Percentiles rank a stretch among this genome's conserved stretches.
Evolutionary conservation across 1,284 basidiomycete genomes (phyloP).

Genomic region (Marasmius oreades): DNA sequence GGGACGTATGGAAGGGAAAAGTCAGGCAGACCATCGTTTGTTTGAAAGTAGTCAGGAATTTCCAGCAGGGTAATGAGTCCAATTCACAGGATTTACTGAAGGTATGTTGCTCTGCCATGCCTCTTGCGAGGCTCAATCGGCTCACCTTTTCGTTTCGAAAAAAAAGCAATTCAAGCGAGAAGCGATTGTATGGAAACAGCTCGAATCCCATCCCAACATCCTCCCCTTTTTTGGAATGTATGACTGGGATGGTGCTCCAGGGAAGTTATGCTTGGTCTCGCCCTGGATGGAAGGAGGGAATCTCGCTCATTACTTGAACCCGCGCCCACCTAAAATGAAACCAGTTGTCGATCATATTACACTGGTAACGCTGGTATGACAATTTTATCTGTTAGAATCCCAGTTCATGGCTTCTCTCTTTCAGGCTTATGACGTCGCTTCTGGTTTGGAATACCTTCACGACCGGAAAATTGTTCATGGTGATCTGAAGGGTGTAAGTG

Average conservation of each 20-base stretch:
- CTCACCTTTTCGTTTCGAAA: no score
- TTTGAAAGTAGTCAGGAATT: not conserved
- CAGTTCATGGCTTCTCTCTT: not conserved
- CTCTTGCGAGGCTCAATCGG: not conserved
- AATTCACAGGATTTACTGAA: not conserved
- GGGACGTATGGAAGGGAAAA: not conserved
- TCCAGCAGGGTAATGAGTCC: no score
- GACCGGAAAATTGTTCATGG: not conserved
- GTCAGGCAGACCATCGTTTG: not conserved
- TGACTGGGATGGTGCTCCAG: not conserved
- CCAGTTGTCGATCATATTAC: slow-evolving; percentile 17
- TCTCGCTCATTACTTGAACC: slow-evolving; percentile 24
- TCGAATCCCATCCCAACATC: not conserved
- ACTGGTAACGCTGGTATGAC: slow-evolving; percentile 17
- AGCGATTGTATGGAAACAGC: not conserved
- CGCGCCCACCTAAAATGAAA: slow-evolving; percentile 6
- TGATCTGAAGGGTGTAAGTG: not conserved
- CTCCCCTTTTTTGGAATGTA: not conserved
- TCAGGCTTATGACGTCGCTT: not conserved
- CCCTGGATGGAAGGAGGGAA: slow-evolving; percentile 33
- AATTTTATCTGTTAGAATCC: no score
- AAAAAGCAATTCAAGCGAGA: not conserved
- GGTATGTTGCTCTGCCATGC: not conserved
- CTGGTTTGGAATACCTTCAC: not conserved
- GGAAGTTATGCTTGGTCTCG: slow-evolving; percentile 13